Conservation (phyloP, 164 flowering plant genomes). For the Umbellularia californica region DNA sequence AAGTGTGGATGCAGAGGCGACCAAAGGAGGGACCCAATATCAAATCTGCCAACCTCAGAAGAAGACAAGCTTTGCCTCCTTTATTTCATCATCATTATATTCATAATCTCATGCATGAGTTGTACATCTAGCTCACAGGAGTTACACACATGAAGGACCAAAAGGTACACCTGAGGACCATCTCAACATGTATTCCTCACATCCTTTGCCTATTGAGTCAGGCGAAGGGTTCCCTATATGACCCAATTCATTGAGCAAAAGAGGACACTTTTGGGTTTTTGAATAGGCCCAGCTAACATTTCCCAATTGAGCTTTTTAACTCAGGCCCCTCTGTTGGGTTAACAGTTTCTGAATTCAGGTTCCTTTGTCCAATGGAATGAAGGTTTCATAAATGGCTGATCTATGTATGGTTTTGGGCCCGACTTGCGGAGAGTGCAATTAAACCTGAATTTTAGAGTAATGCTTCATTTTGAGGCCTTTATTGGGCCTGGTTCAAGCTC, state of each 20-base stretch:
- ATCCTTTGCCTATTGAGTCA: background rate
- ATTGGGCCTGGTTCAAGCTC: no score
- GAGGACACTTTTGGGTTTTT: no score
- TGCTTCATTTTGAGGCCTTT: no score
- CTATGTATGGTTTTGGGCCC: no score
- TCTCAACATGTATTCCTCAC: background rate
- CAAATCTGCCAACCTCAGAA: conserved; percentile 3
- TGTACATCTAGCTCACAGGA: background rate
- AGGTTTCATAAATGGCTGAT: no score
- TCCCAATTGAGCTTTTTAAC: background rate
- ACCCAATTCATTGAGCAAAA: no score
- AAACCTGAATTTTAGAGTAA: no score
- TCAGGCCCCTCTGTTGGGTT: background rate
- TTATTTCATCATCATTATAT: conserved; percentile 1
- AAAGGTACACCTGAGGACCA: background rate
- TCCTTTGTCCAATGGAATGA: no score
- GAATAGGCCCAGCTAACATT: no score
- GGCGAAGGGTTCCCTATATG: no score
- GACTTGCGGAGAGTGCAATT: no score
- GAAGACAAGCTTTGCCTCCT: conserved; percentile 6
- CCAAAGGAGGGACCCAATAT: background rate
- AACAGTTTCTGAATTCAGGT: no score
- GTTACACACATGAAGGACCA: background rate
- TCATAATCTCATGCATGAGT: background rate
- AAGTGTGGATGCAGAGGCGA: background rate